phyloP scores from a whole-genome alignment of 345 rosid species.

The Carallia pectinifolia region DNA sequence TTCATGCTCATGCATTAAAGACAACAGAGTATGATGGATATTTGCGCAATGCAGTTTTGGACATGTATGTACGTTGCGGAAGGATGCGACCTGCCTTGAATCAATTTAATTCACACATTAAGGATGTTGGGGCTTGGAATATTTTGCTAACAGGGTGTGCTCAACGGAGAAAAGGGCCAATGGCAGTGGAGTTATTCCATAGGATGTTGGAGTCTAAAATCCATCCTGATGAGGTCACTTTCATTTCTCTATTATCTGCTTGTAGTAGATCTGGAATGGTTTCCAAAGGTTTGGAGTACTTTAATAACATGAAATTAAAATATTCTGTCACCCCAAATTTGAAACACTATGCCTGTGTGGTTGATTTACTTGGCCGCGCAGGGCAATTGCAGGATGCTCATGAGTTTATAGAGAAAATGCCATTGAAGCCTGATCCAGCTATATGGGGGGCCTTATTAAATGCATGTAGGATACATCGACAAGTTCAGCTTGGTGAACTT shows the following conservation, averaged over 20 bases:
- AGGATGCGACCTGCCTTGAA: conserved; percentile 24
- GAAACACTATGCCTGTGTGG: conserved; percentile 37
- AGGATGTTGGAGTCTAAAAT: conserved; percentile 23
- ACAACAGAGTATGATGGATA: conserved; percentile 24
- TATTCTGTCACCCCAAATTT: conserved; percentile 20
- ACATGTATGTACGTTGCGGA: conserved; percentile 36
- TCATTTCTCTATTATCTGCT: conserved; percentile 24
- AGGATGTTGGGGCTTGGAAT: conserved; percentile 34
- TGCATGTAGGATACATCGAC: conserved; percentile 30
- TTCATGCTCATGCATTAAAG: conserved; percentile 29
- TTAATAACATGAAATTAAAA: conserved; percentile 18
- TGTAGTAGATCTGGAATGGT: conserved; percentile 35
- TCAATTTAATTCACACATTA: conserved; percentile 21
- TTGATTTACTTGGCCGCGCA: conserved; percentile 31
- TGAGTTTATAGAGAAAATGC: conserved; percentile 32
- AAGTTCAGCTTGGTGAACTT: conserved; percentile 32
- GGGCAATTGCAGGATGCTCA: conserved; percentile 24
- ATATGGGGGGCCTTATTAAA: conserved; percentile 37
- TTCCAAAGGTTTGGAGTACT: conserved; percentile 27
- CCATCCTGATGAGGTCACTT: conserved; percentile 23
- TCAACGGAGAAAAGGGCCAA: conserved; percentile 20
- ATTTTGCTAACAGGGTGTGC: conserved; percentile 34
- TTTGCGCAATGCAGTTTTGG: conserved; percentile 31
- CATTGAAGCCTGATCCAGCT: conserved; percentile 31
- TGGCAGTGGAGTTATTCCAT: conserved; percentile 14